Evolutionary conservation across 495 filamentous ascomycete genomes (phyloP), one percentile per base, ranked within the genome.

Genomic region (Penicillium coffeae): DNA sequence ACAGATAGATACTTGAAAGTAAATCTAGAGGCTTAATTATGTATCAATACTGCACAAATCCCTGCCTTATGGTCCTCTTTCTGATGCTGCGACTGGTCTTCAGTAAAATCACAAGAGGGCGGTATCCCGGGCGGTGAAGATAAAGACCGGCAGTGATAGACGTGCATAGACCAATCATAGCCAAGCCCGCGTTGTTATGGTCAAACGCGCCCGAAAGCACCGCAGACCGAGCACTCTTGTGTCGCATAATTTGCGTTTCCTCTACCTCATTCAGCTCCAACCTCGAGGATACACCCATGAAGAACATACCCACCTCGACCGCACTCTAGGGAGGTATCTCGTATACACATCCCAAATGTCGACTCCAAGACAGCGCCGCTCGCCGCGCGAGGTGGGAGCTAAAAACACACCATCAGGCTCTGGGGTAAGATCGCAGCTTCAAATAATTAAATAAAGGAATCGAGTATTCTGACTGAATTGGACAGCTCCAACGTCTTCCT

Each of bases 401-500:
- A 60, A 39, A 36, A 55, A 52, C 50, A 65, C 70, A 15, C 64
- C 64, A 1, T 59, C 55, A 19, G 65, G 63, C 39, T 63, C 66
- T 4, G 53, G 57, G 25, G 70, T 69, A 33, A 58, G 65, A 51
- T n/a, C n/a, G 12, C 13, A 18, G 13, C 1, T 38, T 2, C 13
- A 38, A 4, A 33, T 9, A 22, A 9, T 7, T 12, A 33, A 13
- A n/a, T 32, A 16, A 14, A 8, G 2, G 30, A 19, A 3, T 9
- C n/a, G n/a, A n/a, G 2, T 4, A 16, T 39, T 19, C 20, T 52
- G 8, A 51, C 3, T 12, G 10, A 44, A 19, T 22, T 8, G 6
- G 44, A 42, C n/a, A 71, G 68, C 56, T 71, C 9, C 66, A 69
- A 45, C 68, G 70, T 1, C 60, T 73, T 19, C 68, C 70, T 8